Conservation (phyloP, 1,284 basidiomycete species). For the Neonothopanus nambi region DNA sequence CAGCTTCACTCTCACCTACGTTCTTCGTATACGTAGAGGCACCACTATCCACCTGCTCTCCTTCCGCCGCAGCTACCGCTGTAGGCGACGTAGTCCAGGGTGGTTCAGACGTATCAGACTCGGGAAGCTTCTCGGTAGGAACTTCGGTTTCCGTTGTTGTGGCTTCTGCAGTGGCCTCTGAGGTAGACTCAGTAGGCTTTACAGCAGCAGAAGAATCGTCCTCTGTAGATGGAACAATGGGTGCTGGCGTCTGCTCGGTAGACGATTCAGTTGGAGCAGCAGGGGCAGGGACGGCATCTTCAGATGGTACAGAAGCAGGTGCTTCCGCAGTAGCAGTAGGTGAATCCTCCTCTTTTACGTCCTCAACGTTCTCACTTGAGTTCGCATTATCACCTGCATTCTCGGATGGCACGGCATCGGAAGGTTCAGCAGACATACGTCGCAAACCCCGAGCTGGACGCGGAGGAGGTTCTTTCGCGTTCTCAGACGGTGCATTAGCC, state of each 20-base stretch:
- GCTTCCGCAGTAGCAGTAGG: not conserved
- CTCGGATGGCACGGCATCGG: not conserved
- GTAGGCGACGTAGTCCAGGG: not conserved
- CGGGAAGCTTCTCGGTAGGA: not conserved
- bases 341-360: not conserved
- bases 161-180: not conserved
- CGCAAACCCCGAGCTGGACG: too few species aligned
- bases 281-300: not conserved
- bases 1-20: not conserved
- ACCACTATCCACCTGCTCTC: conserved; percentile 17
- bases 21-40: not conserved
- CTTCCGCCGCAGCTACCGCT: not conserved
- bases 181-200: not conserved
- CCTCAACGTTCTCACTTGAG: not conserved
- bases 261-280: not conserved
- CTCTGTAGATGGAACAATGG: not conserved
- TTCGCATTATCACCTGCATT: not conserved
- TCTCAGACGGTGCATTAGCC: conserved; percentile 14
- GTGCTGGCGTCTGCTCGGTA: too few species aligned
- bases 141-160: not conserved
- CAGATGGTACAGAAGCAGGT: not conserved
- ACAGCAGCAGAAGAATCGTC: not conserved
- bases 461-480: not conserved
- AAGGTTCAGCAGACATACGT: too few species aligned
- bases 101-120: not conserved